A percentile compares a stretch with the other conserved stretches of the same genome.
Conservation (phyloP, 257 asterid genomes). For the Dorcoceras hygrometricum region DNA sequence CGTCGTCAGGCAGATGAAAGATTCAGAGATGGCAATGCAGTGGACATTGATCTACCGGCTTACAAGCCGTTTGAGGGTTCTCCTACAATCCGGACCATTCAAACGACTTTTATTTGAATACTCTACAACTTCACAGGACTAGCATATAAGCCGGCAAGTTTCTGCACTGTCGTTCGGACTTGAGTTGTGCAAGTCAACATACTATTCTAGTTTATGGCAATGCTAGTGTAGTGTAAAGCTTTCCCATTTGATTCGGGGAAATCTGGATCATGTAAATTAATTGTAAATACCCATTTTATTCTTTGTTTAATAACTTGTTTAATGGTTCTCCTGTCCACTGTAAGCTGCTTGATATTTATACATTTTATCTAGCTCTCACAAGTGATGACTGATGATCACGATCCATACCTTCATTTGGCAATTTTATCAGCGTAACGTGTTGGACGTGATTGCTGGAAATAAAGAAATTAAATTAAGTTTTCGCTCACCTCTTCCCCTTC, state of each 20-base stretch:
- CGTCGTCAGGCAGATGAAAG: constrained; percentile 98
- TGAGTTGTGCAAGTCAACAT: background rate
- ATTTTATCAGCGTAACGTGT: no score
- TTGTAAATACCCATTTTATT: constrained; percentile 34
- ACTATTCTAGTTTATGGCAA: background rate
- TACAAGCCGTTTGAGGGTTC: constrained; percentile 88
- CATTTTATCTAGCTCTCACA: background rate
- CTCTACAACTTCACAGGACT: constrained; percentile 89
- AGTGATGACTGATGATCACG: no score
- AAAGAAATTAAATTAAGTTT: no score
- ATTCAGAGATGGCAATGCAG: constrained; percentile 99
- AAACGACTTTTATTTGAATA: constrained; percentile 91
- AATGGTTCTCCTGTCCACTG: constrained; percentile 9
- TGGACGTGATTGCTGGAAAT: no score
- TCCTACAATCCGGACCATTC: constrained; percentile 89
- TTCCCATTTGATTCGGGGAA: constrained; percentile 8
- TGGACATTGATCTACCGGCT: constrained; percentile 98
- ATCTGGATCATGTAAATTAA: constrained; percentile 22
- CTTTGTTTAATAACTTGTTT: constrained; percentile 23
- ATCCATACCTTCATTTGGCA: no score
- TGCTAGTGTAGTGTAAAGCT: constrained; percentile 7
- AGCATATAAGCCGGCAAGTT: constrained; percentile 16
- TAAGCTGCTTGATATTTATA: background rate
- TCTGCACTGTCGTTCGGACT: background rate
- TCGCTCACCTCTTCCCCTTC: no score